Percentiles rank a stretch among this genome's conserved stretches.
Evolutionary conservation across 805 yeast species (phyloP).

Genomic region (Kodamaea nitidulidarum): DNA sequence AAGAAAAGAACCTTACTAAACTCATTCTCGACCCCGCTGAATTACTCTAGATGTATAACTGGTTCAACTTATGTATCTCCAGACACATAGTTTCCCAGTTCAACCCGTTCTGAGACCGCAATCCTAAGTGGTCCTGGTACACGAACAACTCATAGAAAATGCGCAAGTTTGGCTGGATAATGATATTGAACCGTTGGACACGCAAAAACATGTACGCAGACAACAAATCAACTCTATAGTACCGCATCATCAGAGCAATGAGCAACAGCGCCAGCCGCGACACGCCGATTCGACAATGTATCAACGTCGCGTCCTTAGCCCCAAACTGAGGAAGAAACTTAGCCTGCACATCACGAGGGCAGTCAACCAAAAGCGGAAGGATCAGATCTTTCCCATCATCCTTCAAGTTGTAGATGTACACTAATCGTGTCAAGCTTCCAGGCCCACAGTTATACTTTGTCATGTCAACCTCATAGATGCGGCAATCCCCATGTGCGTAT

Average conservation of each 20-base stretch:
- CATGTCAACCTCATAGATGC: conserved; percentile 20
- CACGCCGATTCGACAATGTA: conserved; percentile 42
- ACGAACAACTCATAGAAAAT: conserved; percentile 35
- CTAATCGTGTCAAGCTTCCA: conserved; percentile 7
- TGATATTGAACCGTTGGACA: conserved; percentile 37
- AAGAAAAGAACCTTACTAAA: too few relatives aligned
- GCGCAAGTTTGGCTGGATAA: conserved; percentile 39
- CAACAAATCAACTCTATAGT: conserved; percentile 25
- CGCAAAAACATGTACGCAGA: conserved; percentile 36
- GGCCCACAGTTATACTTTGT: conserved; percentile 9
- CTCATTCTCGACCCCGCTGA: too few relatives aligned
- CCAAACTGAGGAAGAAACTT: conserved; percentile 18
- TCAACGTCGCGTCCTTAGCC: conserved; percentile 17
- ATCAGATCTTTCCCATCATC: conserved; percentile 39
- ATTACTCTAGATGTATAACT: conserved; percentile 23
- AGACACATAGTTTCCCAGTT: conserved; percentile 29
- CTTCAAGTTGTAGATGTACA: conserved; percentile 31
- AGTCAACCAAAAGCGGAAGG: conserved; percentile 22
- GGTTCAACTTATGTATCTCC: conserved; percentile 27
- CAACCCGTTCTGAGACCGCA: conserved; percentile 12
- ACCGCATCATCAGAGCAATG: conserved; percentile 37
- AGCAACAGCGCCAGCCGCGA: conserved; percentile 41
- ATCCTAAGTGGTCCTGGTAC: conserved; percentile 23
- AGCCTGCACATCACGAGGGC: conserved; percentile 29
- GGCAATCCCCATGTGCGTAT: conserved; percentile 11